These are phyloP conservation scores for Ceratobasidium sp. DNA, from an alignment of 1,284 basidiomycete genomes.

Conservation along the genomic window DNA sequence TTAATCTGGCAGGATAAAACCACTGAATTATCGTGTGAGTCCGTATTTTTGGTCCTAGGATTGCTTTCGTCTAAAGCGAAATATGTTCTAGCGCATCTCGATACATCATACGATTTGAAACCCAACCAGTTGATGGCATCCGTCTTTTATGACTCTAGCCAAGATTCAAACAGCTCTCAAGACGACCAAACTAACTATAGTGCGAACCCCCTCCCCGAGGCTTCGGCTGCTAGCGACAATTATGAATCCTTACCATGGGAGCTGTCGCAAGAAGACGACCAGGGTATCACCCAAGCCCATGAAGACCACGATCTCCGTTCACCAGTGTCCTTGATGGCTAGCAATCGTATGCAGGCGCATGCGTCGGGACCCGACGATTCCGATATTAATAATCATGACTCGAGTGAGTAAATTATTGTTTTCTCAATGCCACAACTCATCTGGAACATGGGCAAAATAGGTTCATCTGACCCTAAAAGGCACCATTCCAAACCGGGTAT, in stretches of 20 bases:
- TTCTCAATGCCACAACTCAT: neutral
- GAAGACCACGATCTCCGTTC: neutral
- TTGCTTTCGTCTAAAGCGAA: no score
- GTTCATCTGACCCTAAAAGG: neutral
- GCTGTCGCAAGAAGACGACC: neutral
- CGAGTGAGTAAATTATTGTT: neutral
- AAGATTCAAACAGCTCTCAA: neutral
- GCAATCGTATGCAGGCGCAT: neutral
- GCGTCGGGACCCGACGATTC: neutral
- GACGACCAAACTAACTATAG: neutral
- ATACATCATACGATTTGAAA: no score
- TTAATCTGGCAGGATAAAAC: no score
- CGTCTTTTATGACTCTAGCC: conserved; percentile 28
- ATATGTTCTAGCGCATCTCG: no score
- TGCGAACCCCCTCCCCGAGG: neutral
- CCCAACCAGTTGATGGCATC: conserved; percentile 1
- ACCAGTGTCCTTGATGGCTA: neutral
- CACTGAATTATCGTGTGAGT: neutral
- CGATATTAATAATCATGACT: neutral
- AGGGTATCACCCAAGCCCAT: neutral
- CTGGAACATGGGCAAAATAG: neutral
- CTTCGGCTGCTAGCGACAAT: neutral
- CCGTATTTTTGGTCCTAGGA: no score
- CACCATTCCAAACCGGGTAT: neutral
- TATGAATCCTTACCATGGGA: conserved; percentile 1